Evolutionary conservation across 2,329 filamentous ascomycete species (phyloP).

Genomic region (Nothomitra cinnamomea): DNA sequence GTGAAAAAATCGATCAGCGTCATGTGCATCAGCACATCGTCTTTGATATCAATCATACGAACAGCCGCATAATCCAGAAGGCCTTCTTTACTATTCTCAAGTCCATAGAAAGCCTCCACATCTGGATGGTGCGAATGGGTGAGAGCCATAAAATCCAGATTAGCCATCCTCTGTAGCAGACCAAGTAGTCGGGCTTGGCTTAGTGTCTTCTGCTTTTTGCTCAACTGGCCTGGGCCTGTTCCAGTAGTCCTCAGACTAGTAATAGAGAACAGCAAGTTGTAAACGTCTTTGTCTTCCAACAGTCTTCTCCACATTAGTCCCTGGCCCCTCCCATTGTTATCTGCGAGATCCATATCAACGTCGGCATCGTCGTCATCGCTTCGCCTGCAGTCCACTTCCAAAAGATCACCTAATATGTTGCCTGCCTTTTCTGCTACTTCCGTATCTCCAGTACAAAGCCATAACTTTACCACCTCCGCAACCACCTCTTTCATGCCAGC

Average conservation of each 20-base stretch:
- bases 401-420: constrained; percentile 33
- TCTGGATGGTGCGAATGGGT: constrained; percentile 32
- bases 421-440: constrained; percentile 37
- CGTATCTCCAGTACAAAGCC: constrained; percentile 38
- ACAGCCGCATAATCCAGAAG: constrained; percentile 37
- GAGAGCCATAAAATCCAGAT: constrained; percentile 37
- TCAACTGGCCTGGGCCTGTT: constrained; percentile 22
- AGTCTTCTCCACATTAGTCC: constrained; percentile 44
- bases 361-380: constrained; percentile 12
- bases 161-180: constrained; percentile 35
- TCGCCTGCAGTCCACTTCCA: constrained; percentile 30
- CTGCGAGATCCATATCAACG: constrained; percentile 12
- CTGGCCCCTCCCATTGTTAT: constrained; percentile 22
- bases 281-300: constrained; percentile 42
- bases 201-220: constrained; percentile 36
- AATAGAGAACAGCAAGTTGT: constrained; percentile 36
- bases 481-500: constrained; percentile 39
- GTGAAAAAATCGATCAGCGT: constrained; percentile 40
- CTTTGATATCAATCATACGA: constrained; percentile 36
- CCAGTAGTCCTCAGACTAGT: constrained; percentile 28
- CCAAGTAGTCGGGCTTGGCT: constrained; percentile 43
- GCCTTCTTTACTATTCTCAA: constrained; percentile 21
- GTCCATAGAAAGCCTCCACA: constrained; percentile 27
- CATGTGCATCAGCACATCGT: constrained; percentile 43
- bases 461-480: constrained; percentile 35